Base-by-base conservation (phyloP, 495 filamentous ascomycete genomes). In the Venustampulla echinocandica region DNA sequence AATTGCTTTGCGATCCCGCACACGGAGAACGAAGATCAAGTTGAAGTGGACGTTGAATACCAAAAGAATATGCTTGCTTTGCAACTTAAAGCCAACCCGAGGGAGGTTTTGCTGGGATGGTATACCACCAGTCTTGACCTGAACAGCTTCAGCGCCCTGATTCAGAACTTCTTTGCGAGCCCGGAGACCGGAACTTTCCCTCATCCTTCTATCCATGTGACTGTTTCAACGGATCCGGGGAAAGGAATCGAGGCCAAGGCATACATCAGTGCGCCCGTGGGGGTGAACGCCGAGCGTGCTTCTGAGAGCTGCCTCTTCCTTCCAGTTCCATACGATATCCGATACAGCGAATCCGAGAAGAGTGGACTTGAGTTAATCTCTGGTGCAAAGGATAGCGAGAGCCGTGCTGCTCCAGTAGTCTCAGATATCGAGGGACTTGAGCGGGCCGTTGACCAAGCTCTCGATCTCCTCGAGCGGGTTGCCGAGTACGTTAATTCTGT, bases 41-140 rank as follows among this genome's bases (percentile, higher is more conserved):
- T 98, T 57, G 92, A 98, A 63, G 93, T 98, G 49, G 92, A 98
- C 66, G 95, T 98, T 78, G 92, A 97, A 67, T 98, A 97, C 64
- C 92, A 98, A 68, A 97, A 97, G 77, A 86, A 90, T 64, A 97
- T 98, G 92, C 79, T 96, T 14, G 81, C 81, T 14, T 73, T 98
- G 52, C 90, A 95, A 63, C 77, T 95, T 54, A 88, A 88, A 72
- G 90, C 89, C 14, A 87, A 89, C 67, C 92, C 93, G 10, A 83
- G 86, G 63, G 92, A 98, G 67, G 80, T 90, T 20, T 76, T 98
- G 15, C 82, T 98, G 23, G 92, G 92, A 56, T 98, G 92, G 92
- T 98, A 98, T 70, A 94, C 93, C 51, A 98, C 93, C 15, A 86
- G 83, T 57, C 77, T 82, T 56, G 88, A 95, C 68, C 77, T 98